These are phyloP conservation scores for Malus asiatica DNA, from an alignment of 306 rosid species.

Conservation along the genomic window DNA sequence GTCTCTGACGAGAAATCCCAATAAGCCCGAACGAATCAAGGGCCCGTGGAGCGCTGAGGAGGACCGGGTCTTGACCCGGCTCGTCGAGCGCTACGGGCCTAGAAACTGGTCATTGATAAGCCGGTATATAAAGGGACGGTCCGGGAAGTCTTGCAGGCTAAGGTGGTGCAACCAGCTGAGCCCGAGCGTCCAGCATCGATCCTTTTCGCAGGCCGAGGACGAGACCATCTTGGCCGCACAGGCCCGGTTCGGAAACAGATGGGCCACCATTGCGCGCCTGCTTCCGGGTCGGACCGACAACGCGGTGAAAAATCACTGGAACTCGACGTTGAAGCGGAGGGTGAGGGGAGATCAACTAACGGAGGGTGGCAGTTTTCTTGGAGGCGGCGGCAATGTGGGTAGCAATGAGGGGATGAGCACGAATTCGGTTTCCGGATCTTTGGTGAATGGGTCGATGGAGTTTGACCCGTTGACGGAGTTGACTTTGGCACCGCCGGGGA, in stretches of 20 bases:
- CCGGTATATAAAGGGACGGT: conserved; percentile 73
- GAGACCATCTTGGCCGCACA: conserved; percentile 71
- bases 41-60: conserved; percentile 99
- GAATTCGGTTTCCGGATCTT: not conserved
- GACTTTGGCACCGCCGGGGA: conserved; percentile 90
- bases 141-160: conserved; percentile 89
- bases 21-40: conserved; percentile 48
- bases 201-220: conserved; percentile 75
- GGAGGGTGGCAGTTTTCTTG: not conserved
- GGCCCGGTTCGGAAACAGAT: conserved; percentile 68
- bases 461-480: conserved; percentile 80
- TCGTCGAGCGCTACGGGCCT: conserved; percentile 73
- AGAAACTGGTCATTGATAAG: conserved; percentile 90
- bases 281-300: conserved; percentile 94
- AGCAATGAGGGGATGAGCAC: not conserved
- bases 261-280: conserved; percentile 94
- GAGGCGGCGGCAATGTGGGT: not conserved
- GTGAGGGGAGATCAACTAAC: conserved; percentile 10
- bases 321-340: conserved; percentile 81
- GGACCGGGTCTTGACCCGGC: conserved; percentile 69
- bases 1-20: conserved; percentile 13
- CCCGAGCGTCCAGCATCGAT: conserved; percentile 78
- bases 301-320: conserved; percentile 97
- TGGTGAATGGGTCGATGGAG: conserved; percentile 2
- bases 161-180: conserved; percentile 97